A percentile compares a stretch with the other conserved stretches of the same genome.
phyloP scores from a whole-genome alignment of 306 rosid species.

The Fagus sylvatica region DNA sequence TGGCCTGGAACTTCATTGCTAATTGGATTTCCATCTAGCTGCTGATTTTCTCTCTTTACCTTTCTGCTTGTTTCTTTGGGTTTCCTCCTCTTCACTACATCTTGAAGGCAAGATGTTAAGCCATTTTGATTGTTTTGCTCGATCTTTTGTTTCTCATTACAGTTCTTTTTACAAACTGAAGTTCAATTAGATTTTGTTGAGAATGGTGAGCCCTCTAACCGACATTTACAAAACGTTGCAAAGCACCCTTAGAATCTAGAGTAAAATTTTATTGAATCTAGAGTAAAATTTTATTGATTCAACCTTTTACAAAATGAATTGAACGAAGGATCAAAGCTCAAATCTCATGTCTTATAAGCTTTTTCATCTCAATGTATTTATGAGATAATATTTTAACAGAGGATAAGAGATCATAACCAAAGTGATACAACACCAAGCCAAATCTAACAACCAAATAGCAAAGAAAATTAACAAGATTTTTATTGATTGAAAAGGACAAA shows the following conservation, averaged over 20 bases:
- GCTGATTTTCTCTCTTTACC: not conserved
- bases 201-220: too few relatives aligned
- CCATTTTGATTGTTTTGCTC: not conserved
- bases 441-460: not conserved
- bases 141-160: not conserved
- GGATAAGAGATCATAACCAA: not conserved
- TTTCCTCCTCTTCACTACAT: not conserved
- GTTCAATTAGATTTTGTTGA: too few relatives aligned
- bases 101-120: not conserved
- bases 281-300: not conserved
- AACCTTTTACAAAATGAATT: not conserved
- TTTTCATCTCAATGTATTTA: not conserved
- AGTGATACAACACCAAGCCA: not conserved
- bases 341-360: not conserved
- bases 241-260: too few relatives aligned
- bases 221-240: too few relatives aligned
- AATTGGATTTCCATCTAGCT: not conserved
- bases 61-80: not conserved
- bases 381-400: not conserved
- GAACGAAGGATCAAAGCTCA: not conserved
- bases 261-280: too few relatives aligned
- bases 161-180: not conserved
- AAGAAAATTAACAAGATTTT: not conserved
- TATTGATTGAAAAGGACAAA: constrained; percentile 1
- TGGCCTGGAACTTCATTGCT: not conserved